phyloP scores from a whole-genome alignment of 129 eudicot species.

The Logfia minima region DNA sequence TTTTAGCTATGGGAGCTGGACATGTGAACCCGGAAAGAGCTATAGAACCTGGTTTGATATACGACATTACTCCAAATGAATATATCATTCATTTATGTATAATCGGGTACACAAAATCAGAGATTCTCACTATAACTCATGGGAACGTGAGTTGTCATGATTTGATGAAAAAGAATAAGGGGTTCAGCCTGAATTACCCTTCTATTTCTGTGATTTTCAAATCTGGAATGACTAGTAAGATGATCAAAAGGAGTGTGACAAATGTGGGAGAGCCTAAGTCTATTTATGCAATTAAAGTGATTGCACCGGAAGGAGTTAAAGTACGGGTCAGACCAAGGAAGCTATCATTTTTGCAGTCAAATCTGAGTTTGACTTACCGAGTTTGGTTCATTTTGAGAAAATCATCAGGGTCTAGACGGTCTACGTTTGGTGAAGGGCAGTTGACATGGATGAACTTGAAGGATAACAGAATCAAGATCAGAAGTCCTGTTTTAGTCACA shows the following conservation, averaged over 20 bases:
- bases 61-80: slow-evolving; percentile 69
- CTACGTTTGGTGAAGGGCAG: slow-evolving; percentile 52
- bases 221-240: slow-evolving; percentile 50
- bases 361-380: slow-evolving; percentile 66
- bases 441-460: slow-evolving; percentile 61
- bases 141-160: slow-evolving; percentile 77
- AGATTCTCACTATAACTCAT: slow-evolving; percentile 76
- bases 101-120: slow-evolving; percentile 55
- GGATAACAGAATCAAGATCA: slow-evolving; percentile 46
- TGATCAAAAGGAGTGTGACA: slow-evolving; percentile 64
- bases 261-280: slow-evolving; percentile 84
- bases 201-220: slow-evolving; percentile 71
- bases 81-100: slow-evolving; percentile 73
- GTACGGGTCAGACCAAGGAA: slow-evolving; percentile 69
- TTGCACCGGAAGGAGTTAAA: slow-evolving; percentile 76
- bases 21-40: slow-evolving; percentile 84
- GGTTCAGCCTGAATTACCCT: slow-evolving; percentile 89
- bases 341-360: slow-evolving; percentile 46
- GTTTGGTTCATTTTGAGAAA: slow-evolving; percentile 65
- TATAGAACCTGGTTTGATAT: slow-evolving; percentile 75
- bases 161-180: slow-evolving; percentile 50
- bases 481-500: slow-evolving; percentile 79
- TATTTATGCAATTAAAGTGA: slow-evolving; percentile 58
- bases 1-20: slow-evolving; percentile 77
- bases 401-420: slow-evolving; percentile 23